phyloP scores from a whole-genome alignment of 139 green algal genomes.

The Chlorella sp. region DNA sequence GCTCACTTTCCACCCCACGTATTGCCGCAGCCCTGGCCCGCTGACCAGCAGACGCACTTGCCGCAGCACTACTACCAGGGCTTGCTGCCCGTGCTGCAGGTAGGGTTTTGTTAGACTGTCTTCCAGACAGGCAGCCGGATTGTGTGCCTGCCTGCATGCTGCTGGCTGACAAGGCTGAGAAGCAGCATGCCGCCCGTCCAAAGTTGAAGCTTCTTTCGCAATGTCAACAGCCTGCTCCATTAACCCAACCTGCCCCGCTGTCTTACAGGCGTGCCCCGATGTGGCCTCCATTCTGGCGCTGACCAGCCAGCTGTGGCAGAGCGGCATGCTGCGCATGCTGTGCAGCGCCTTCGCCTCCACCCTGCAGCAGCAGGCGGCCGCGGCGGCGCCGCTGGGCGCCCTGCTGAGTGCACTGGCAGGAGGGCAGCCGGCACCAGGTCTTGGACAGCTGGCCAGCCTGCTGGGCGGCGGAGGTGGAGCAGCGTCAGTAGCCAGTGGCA shows the following conservation, averaged over 20 bases:
- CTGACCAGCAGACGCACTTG: conserved; percentile 18
- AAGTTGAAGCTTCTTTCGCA: no score
- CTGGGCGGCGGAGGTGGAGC: background rate
- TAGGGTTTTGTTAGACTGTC: background rate
- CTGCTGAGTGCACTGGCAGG: conserved; percentile 13
- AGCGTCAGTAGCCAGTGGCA: background rate
- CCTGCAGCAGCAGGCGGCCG: conserved; percentile 5
- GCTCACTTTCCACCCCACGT: no score
- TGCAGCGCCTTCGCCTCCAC: background rate
- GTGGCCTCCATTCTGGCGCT: conserved; percentile 20
- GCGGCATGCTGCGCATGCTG: conserved; percentile 29
- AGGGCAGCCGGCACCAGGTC: background rate
- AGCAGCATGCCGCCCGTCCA: no score
- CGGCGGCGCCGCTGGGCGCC: background rate
- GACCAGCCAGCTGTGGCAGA: conserved; percentile 1
- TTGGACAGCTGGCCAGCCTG: background rate
- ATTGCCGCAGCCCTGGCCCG: conserved; percentile 11
- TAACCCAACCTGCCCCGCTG: no score
- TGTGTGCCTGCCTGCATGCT: no score
- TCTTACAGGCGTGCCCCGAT: conserved; percentile 23
- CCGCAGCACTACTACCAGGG: conserved; percentile 34
- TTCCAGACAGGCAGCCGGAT: no score
- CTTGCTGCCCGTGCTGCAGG: conserved; percentile 27
- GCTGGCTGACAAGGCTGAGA: no score
- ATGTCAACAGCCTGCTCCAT: no score